Evolutionary conservation across 208 protist species (phyloP).

Genomic region (Vickermania ingenoplastis): DNA sequence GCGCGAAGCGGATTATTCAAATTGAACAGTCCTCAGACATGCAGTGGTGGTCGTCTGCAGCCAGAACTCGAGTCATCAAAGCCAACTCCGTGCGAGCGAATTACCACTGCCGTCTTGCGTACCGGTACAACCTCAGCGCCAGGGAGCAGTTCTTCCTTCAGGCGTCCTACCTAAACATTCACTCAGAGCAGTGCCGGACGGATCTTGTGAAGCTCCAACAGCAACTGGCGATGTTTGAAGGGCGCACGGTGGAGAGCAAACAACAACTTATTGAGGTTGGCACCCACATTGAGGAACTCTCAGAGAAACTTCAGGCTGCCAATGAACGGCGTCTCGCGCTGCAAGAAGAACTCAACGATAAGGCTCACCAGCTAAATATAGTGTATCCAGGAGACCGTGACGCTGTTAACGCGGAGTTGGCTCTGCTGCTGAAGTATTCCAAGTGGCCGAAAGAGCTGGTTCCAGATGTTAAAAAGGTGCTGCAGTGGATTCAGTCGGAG

Average conservation of each 20-base stretch:
- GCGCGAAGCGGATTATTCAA: conserved; percentile 5
- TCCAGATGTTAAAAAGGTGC: conserved; percentile 32
- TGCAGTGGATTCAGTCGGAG: conserved; percentile 40
- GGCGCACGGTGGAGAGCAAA: conserved; percentile 15
- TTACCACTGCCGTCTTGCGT: conserved; percentile 49
- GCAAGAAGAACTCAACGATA: conserved; percentile 21
- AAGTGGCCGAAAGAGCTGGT: conserved; percentile 23
- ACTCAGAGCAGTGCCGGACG: conserved; percentile 20
- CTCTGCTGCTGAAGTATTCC: conserved; percentile 35
- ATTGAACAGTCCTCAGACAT: conserved; percentile 12
- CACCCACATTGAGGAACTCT: conserved; percentile 20
- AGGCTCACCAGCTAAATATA: neutral
- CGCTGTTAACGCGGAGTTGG: conserved; percentile 29
- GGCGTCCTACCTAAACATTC: conserved; percentile 34
- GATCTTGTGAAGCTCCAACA: conserved; percentile 50
- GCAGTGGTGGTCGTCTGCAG: conserved; percentile 68
- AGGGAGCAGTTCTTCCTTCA: conserved; percentile 57
- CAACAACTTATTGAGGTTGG: conserved; percentile 8
- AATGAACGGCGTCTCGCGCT: conserved; percentile 16
- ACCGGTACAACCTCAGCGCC: conserved; percentile 32
- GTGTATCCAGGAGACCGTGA: conserved; percentile 8
- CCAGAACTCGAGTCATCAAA: conserved; percentile 65
- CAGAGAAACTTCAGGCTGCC: conserved; percentile 18
- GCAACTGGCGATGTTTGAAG: conserved; percentile 32
- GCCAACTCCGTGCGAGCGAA: conserved; percentile 38